These are phyloP conservation scores for Babesia bovis DNA, from an alignment of 169 alveolate species.

Conservation along the genomic window DNA sequence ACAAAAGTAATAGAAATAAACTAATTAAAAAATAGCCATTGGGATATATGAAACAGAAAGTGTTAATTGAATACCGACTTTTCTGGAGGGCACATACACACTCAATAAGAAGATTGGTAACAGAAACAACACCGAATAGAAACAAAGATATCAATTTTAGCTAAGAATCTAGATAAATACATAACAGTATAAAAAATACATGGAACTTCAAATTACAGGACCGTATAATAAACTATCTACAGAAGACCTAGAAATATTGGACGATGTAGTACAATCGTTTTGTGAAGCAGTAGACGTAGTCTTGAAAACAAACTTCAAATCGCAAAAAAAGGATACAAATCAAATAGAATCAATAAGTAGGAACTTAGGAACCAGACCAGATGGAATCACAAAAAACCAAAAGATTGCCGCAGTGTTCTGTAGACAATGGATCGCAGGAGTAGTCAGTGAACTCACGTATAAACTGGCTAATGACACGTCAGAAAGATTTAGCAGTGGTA, in stretches of 20 bases:
- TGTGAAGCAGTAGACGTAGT: slow-evolving; percentile 59
- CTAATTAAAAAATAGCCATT: neutral
- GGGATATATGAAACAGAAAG: neutral
- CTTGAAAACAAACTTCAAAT: slow-evolving; percentile 52
- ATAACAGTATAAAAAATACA: neutral
- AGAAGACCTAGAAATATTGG: slow-evolving; percentile 51
- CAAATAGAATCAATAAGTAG: slow-evolving; percentile 4
- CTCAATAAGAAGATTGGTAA: neutral
- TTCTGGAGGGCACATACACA: slow-evolving; percentile 4
- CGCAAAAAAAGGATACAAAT: slow-evolving; percentile 20
- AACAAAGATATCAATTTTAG: neutral
- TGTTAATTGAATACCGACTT: neutral
- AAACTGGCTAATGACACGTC: slow-evolving; percentile 38
- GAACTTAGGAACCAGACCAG: slow-evolving; percentile 3
- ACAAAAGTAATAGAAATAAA: neutral
- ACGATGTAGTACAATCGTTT: slow-evolving; percentile 60
- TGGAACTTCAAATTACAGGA: slow-evolving; percentile 50
- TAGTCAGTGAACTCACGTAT: slow-evolving; percentile 39
- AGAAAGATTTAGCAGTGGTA: slow-evolving; percentile 16
- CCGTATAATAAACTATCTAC: slow-evolving; percentile 40
- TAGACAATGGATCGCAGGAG: slow-evolving; percentile 66
- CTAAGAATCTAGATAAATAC: too few relatives aligned
- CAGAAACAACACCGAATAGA: neutral
- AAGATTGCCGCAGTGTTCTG: slow-evolving; percentile 64
- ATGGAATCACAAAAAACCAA: slow-evolving; percentile 50